Evolutionary conservation across 2,329 filamentous ascomycete species (phyloP).

Genomic region (Fusarium pseudonygamai): DNA sequence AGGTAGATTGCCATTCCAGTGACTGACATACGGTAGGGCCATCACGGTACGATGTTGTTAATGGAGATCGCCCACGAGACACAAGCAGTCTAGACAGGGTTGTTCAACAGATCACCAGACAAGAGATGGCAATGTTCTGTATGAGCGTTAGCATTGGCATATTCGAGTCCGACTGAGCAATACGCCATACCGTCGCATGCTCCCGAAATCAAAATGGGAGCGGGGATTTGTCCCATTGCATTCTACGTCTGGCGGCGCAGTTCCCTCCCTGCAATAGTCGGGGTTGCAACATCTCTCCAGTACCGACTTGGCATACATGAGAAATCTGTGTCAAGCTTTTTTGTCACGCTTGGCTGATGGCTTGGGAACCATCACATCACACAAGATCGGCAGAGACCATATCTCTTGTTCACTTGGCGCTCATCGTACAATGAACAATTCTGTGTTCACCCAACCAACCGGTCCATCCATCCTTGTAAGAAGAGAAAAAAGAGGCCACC

Average conservation of each 20-base stretch:
- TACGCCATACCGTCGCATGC: slow-evolving; percentile 11
- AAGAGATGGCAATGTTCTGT: slow-evolving; percentile 3
- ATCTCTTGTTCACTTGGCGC: not conserved
- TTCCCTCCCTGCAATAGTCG: not conserved
- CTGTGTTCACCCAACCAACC: not conserved
- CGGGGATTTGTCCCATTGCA: slow-evolving; percentile 22
- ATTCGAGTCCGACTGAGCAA: not conserved
- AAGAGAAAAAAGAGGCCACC: not conserved
- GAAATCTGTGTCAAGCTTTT: slow-evolving; percentile 25
- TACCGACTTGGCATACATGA: slow-evolving; percentile 32
- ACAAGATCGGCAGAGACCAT: slow-evolving; percentile 18
- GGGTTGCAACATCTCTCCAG: slow-evolving; percentile 1
- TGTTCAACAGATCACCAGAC: not conserved
- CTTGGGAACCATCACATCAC: slow-evolving; percentile 1
- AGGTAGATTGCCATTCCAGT: slow-evolving; percentile 14
- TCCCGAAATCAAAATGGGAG: not conserved
- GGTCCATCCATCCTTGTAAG: not conserved
- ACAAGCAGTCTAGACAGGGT: not conserved
- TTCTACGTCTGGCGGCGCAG: not conserved
- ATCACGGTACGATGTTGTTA: slow-evolving; percentile 33
- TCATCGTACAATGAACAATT: slow-evolving; percentile 31
- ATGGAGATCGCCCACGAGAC: slow-evolving; percentile 19
- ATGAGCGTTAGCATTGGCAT: slow-evolving; percentile 5
- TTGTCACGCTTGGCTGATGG: slow-evolving; percentile 16
- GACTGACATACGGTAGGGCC: slow-evolving; percentile 20